A percentile compares a stretch with the other conserved stretches of the same genome.
phyloP scores from a whole-genome alignment of 176 grass and related monocot species.

The Hsuehochloa calcarea region DNA sequence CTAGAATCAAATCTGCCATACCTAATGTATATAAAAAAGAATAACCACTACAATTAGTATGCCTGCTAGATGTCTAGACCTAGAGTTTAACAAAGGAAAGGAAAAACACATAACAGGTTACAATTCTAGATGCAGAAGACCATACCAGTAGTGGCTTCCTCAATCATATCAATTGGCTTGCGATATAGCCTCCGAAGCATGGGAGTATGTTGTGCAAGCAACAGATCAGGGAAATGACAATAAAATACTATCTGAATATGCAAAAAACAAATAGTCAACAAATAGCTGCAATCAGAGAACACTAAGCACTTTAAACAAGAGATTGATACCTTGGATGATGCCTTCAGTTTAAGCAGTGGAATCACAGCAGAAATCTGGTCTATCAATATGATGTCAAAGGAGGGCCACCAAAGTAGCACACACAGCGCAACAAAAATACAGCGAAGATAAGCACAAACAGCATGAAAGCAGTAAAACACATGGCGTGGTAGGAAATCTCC shows the following conservation, averaged over 20 bases:
- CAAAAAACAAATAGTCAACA: conserved; percentile 18
- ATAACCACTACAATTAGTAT: neutral
- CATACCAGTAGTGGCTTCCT: conserved; percentile 87
- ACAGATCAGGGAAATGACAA: conserved; percentile 93
- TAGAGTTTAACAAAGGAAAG: conserved; percentile 5
- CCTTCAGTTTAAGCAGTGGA: conserved; percentile 74
- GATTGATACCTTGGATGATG: conserved; percentile 59
- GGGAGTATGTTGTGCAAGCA: conserved; percentile 90
- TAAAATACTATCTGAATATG: conserved; percentile 73
- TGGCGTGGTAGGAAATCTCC: conserved; percentile 90
- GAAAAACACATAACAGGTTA: neutral
- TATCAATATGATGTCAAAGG: conserved; percentile 78
- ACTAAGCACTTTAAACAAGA: conserved; percentile 16
- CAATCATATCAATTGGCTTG: conserved; percentile 86
- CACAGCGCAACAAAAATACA: conserved; percentile 89
- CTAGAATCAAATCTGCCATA: conserved; percentile 93
- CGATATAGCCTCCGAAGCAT: conserved; percentile 77
- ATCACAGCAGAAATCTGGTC: conserved; percentile 92
- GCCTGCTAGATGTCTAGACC: neutral
- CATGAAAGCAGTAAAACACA: conserved; percentile 87
- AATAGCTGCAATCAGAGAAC: conserved; percentile 5
- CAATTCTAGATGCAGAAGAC: conserved; percentile 8
- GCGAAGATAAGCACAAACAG: conserved; percentile 82
- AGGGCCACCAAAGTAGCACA: conserved; percentile 74
- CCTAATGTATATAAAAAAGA: conserved; percentile 48